Evolutionary conservation across 805 yeast species (phyloP).

Genomic region (Schwanniomyces polymorphus): DNA sequence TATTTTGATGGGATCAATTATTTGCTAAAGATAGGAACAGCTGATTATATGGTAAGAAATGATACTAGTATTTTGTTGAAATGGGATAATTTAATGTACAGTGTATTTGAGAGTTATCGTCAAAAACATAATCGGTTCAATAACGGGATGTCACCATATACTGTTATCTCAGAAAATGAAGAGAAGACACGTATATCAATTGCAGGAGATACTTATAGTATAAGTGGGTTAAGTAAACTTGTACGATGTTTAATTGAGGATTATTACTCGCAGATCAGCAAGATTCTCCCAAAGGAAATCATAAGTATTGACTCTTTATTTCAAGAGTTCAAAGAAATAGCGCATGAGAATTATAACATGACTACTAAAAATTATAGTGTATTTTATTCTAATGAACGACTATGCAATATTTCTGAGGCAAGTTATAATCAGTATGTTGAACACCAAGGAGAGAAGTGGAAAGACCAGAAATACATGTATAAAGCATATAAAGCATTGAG

Average conservation of each 20-base stretch:
- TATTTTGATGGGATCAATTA: neutral
- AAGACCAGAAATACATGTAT: neutral
- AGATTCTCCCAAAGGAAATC: too few relatives aligned
- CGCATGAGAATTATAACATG: too few relatives aligned
- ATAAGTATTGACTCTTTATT: too few relatives aligned
- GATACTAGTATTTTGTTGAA: neutral
- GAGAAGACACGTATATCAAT: neutral
- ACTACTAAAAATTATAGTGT: too few relatives aligned
- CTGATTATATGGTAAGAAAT: neutral
- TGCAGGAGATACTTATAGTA: neutral
- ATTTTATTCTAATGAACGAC: too few relatives aligned
- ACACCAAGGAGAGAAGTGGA: neutral
- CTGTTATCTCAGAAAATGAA: neutral
- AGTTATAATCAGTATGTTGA: too few relatives aligned
- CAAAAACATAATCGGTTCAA: neutral
- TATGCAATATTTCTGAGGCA: too few relatives aligned
- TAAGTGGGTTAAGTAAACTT: neutral
- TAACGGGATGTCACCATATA: neutral
- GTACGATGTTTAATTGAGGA: neutral
- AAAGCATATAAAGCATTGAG: neutral
- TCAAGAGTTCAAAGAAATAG: too few relatives aligned
- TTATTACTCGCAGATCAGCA: too few relatives aligned
- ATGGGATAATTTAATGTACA: neutral
- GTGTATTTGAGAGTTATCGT: neutral
- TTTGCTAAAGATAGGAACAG: neutral